Base-by-base conservation (phyloP, 345 rosid species). In the Zanthoxylum bungeanum region DNA sequence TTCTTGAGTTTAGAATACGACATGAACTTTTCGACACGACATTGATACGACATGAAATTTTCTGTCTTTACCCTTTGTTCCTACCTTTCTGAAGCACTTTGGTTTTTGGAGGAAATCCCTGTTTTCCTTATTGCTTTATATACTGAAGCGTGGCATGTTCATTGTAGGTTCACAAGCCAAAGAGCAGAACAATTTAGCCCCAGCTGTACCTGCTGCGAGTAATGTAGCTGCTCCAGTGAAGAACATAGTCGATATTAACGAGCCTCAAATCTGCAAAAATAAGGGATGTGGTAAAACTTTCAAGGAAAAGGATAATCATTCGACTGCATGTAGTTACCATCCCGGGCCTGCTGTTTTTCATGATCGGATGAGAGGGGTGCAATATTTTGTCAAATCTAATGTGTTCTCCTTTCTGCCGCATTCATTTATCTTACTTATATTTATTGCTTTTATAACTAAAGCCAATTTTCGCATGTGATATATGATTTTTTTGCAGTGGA, bases 321-420 rank as follows among this genome's bases (percentile, higher is more conserved):
- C 85, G 67, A 58, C 82, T 40, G 93, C 98, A 2, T 95, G 98
- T 74, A 84, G 69, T 84, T 82, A 86, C 77, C 99, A 96, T 79
- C 99, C 99, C 56, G 98, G 99, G 59, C 99, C 98, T 46, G 81
- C 99, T 7, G 81, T 91, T 75, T 96, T 96, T 79, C 99, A 96
- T 57, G 98, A 96, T 51, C 82, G 98, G 66, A 62, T 79, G 68
- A 88, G 79, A 93, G 97, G 96, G 89, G 99, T 87, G 73, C 14
- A 78, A 44, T 46, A n/a, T 44, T 34, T 44, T 40, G 7, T 57
- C 39, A 10, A 9, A 8, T 46, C 24, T 21, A 36, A 42, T 42
- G 9, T 30, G 24, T 31, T 31, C 39, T 31, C 11, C 57, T 52
- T 52, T 64, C 17, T 17, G 4, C 17, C 12, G 28, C 22, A 0